Percentiles rank a stretch among this genome's conserved stretches.
These are phyloP conservation scores for Heterobasidion annosum DNA, from an alignment of 1,284 basidiomycete genomes.

Conservation along the genomic window DNA sequence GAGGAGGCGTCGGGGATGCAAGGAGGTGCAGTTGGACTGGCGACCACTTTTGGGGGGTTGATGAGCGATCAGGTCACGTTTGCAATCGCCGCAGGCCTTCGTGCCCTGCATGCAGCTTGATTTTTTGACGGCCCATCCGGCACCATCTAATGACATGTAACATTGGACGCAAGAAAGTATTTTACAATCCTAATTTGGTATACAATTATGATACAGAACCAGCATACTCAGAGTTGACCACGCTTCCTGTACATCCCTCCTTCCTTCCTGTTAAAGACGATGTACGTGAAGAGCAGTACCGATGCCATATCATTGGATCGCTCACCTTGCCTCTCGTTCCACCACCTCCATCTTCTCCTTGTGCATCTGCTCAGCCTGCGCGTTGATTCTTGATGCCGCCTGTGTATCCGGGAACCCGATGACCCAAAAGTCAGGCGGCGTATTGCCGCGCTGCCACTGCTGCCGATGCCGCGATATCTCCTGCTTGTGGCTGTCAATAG, in stretches of 20 bases:
- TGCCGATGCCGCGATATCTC: conserved; percentile 74
- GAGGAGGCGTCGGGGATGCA: no score
- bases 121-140: no score
- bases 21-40: no score
- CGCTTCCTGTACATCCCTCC: not conserved
- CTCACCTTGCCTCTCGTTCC: conserved; percentile 35
- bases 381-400: conserved; percentile 67
- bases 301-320: not conserved
- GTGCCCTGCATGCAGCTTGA: no score
- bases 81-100: no score
- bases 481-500: conserved; percentile 54
- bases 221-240: not conserved
- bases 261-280: not conserved
- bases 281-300: not conserved
- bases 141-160: not conserved
- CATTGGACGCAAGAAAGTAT: not conserved
- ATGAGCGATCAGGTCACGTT: no score
- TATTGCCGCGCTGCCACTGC: conserved; percentile 60
- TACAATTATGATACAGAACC: not conserved
- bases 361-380: conserved; percentile 62
- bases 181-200: not conserved
- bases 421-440: conserved; percentile 83
- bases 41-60: no score
- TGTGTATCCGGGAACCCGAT: conserved; percentile 87
- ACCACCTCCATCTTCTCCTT: conserved; percentile 47